Evolutionary conservation across 805 yeast species (phyloP), one percentile per base, ranked within the genome.

Genomic region (Sugiyamaella mastotermitis): DNA sequence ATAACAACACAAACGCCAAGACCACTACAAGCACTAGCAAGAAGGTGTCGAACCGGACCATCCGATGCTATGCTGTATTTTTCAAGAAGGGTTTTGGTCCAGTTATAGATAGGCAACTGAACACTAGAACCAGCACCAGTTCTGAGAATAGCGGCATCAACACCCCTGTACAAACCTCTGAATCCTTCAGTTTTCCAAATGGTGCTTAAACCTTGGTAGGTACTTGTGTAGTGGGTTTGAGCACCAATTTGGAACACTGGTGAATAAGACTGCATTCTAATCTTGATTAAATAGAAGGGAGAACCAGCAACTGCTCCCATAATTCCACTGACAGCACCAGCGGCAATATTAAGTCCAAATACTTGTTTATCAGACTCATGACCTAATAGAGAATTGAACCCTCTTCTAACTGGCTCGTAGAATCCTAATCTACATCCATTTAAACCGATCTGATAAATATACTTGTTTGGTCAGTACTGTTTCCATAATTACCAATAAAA

Each of bases 101-200:
- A 74, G 58, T 80, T 83, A 65, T 92, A 92, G 34, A 87, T 78
- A 11, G 98, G 97, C 50, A 92, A 67, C 65, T 92, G 98, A 27
- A 85, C 96, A 18, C 95, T 74, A 5, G 98, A 92, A 2, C 97
- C 98, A 40, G 87, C 82, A 53, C 96, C 95, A 1, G 97, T 92
- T 63, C 98, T 75, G 45, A 92, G 65, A 22, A 87, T 76, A 1
- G 98, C 97, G 2, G 98, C 95, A 55, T 85, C 95, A 3, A 87
- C 85, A 47, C 98, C 98, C 46, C 94, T 71, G 62, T 77, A 90
- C 45, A 83, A 66, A 5, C 97, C 97, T 40, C 57, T 63, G 42
- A 84, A 28, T 1, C 97, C 97, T 52, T 84, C 95, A 1, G 70
- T 60, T 33, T 61, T 62, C 53, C 67, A 76, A 28, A 92, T 76